These are phyloP conservation scores for Baorangia bicolor DNA, from an alignment of 768 basidiomycete species.

Conservation along the genomic window DNA sequence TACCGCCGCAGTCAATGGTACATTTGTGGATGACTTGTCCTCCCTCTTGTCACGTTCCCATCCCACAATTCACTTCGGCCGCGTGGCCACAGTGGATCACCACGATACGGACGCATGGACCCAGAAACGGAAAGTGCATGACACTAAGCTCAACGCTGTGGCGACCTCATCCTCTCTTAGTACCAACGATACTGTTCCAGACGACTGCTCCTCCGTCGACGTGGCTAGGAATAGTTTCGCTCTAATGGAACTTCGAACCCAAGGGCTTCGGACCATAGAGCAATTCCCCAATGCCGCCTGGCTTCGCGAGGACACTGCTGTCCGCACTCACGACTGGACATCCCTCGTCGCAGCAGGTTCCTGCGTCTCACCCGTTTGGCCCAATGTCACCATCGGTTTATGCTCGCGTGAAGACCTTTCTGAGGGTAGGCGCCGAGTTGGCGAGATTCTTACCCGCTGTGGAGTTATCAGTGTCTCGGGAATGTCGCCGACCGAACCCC, in stretches of 20 bases:
- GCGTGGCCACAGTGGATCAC: conserved; percentile 20
- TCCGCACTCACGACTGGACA: background rate
- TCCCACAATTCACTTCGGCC: conserved; percentile 9
- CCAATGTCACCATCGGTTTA: background rate
- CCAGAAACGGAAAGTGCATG: conserved; percentile 4
- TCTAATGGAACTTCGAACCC: conserved; percentile 5
- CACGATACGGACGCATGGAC: conserved; percentile 31
- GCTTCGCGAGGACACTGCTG: background rate
- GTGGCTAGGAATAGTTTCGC: background rate
- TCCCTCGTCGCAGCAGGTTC: conserved; percentile 6
- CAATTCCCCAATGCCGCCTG: background rate
- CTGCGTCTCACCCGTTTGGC: background rate
- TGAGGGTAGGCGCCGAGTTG: conserved; percentile 18
- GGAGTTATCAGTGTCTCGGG: conserved; percentile 15
- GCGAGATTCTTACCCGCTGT: conserved; percentile 21
- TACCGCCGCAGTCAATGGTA: background rate
- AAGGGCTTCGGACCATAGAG: background rate
- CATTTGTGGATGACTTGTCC: background rate
- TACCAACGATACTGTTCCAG: background rate
- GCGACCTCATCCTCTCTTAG: conserved; percentile 10
- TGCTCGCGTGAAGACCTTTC: conserved; percentile 6
- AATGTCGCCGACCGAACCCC: background rate
- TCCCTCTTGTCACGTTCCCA: conserved; percentile 8
- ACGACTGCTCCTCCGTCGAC: background rate
- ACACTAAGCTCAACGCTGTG: conserved; percentile 9